Percentiles rank a stretch among this genome's conserved stretches.
Evolutionary conservation across 805 yeast genomes (phyloP).

Genomic region (Hanseniaspora thailandica): DNA sequence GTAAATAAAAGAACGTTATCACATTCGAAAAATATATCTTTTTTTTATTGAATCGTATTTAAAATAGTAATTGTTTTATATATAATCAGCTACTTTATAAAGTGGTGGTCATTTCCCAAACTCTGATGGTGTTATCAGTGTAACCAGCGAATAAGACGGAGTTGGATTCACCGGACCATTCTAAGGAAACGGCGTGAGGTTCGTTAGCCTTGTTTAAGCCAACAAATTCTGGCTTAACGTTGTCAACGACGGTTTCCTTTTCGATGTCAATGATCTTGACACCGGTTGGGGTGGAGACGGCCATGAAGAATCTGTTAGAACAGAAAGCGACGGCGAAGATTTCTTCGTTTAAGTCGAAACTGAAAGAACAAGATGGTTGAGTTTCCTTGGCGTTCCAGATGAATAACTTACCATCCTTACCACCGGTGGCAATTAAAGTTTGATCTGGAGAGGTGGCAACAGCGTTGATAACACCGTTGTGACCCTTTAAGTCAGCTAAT

Average conservation of each 20-base stretch:
- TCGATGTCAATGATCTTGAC: constrained; percentile 97
- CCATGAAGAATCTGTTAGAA: constrained; percentile 99
- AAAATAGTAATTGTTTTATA: constrained; percentile 1
- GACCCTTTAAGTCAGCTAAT: constrained; percentile 95
- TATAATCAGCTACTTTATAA: constrained; percentile 22
- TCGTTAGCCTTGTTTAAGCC: constrained; percentile 80
- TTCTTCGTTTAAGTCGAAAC: constrained; percentile 90
- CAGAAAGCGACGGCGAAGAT: constrained; percentile 98
- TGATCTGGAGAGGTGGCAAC: constrained; percentile 99
- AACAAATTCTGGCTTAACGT: constrained; percentile 95
- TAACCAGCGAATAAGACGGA: constrained; percentile 93
- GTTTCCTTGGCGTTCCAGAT: constrained; percentile 91
- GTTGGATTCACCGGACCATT: constrained; percentile 99
- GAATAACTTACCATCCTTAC: constrained; percentile 97
- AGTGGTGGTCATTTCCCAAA: constrained; percentile 98
- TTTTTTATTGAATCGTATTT: constrained; percentile 9
- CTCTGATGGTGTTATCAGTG: constrained; percentile 99
- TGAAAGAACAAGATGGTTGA: constrained; percentile 60
- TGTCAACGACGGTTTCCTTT: constrained; percentile 87
- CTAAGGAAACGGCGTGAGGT: constrained; percentile 94
- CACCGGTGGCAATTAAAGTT: constrained; percentile 97
- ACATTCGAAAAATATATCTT: not conserved
- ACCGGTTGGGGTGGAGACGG: constrained; percentile 97
- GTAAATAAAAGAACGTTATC: not conserved
- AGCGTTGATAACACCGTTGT: constrained; percentile 96